Base-by-base conservation (phyloP, 129 eudicot species). In the Escallonia rubra region DNA sequence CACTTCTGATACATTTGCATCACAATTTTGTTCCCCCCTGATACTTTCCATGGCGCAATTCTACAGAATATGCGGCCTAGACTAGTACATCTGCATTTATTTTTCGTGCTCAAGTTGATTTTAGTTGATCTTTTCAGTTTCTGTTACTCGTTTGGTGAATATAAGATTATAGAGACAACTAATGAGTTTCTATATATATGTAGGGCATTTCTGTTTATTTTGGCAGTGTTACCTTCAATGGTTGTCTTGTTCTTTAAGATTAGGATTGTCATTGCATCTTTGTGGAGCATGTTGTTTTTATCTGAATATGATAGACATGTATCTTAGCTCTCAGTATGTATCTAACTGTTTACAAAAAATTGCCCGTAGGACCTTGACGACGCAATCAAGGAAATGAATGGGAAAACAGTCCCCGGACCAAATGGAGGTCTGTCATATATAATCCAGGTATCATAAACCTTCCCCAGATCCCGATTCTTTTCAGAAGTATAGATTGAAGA, bases 351-450 rank as follows among this genome's bases (percentile, higher is more conserved):
- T 56, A 23, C 34, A 23, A 23, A 23, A 23, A 23, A 70, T 38
- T 51, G 61, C 51, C 58, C 43, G 34, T 70, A 90, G 97, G 89
- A 82, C 42, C 97, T 90, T 71, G 97, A 90, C 63, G 66, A 75
- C 65, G 90, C 95, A 49, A 78, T 90, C 63, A 64, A 65, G 59
- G 83, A 59, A 70, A 75, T 90, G 76, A 82, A 84, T 71, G 97
- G 70, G 11, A 90, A 84, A 73, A 72, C 74, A 39, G 77, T 86
- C 65, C 80, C 73, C 56, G 89, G 95, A 8, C 97, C 89, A 50
- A 79, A 51, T 14, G 96, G 85, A 16, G 83, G 95, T 48, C 68
- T 81, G 47, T 40, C 80, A 49, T 42, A 69, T 75, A 82, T 77
- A 79, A 72, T 90, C 51, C 86, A 77, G 86, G 97, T 90, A 77